These are phyloP conservation scores for Pythium myriotylum DNA, from an alignment of 352 stramenopile genomes.

Conservation along the genomic window DNA sequence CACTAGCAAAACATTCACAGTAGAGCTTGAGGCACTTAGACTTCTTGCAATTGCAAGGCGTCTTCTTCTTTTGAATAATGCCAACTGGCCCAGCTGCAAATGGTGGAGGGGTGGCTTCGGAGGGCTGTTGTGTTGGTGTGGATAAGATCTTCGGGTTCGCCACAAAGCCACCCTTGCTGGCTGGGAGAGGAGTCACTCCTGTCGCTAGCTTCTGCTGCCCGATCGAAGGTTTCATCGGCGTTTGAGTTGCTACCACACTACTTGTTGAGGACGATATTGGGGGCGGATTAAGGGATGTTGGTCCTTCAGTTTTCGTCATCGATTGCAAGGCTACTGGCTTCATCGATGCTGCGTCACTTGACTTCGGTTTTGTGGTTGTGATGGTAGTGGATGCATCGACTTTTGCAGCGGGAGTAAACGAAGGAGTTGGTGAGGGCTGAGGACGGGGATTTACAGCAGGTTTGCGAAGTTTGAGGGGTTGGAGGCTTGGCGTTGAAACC, in stretches of 20 bases:
- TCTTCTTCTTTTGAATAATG: conserved; percentile 45
- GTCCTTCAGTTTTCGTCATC: background rate
- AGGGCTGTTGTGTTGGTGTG: conserved; percentile 29
- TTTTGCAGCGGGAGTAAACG: no score
- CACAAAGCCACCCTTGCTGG: conserved; percentile 4
- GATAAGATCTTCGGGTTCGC: conserved; percentile 12
- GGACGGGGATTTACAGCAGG: background rate
- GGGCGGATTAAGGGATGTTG: background rate
- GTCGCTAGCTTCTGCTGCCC: background rate
- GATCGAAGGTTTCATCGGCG: conserved; percentile 3
- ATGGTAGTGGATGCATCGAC: no score
- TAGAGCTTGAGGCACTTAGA: conserved; percentile 98
- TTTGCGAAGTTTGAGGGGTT: conserved; percentile 31
- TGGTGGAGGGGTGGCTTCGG: conserved; percentile 8
- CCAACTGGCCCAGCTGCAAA: conserved; percentile 1
- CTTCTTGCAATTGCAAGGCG: conserved; percentile 97
- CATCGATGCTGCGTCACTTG: no score
- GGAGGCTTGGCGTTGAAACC: conserved; percentile 13
- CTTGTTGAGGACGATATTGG: background rate
- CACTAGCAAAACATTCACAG: conserved; percentile 96
- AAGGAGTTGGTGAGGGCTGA: no score
- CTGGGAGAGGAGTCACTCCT: conserved; percentile 13
- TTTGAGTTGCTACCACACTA: background rate
- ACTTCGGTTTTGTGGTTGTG: no score
- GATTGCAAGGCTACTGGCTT: no score